A percentile compares a stretch with the other conserved stretches of the same genome.
These are phyloP conservation scores for Leccinum broughii DNA, from an alignment of 768 basidiomycete species.

Conservation along the genomic window DNA sequence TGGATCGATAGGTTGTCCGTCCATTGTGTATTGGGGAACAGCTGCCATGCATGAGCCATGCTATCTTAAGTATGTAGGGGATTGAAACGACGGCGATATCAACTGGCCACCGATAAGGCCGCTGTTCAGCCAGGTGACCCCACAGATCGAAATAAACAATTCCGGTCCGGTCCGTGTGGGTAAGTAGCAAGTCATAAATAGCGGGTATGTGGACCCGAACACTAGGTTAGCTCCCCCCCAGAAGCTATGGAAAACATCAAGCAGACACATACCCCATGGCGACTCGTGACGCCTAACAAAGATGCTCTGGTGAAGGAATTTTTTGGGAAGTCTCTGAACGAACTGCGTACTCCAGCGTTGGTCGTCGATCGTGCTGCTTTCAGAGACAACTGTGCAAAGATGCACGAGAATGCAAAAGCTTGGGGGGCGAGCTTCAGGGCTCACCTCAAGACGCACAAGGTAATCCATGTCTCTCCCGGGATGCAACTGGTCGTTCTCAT, in stretches of 20 bases:
- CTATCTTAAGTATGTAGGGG: conserved; percentile 15
- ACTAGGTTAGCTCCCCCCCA: background rate
- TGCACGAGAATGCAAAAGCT: conserved; percentile 64
- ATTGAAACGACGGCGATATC: background rate
- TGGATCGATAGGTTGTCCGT: conserved; percentile 57
- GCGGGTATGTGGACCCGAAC: background rate
- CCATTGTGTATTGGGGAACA: conserved; percentile 17
- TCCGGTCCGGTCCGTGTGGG: conserved; percentile 8
- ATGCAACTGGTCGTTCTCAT: conserved; percentile 6
- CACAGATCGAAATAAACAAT: conserved; percentile 3
- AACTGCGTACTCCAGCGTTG: conserved; percentile 73
- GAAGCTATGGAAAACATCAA: conserved; percentile 25
- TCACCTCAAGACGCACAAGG: conserved; percentile 87
- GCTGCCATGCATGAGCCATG: background rate
- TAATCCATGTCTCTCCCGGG: conserved; percentile 24
- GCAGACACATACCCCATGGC: conserved; percentile 50
- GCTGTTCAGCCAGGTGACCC: background rate
- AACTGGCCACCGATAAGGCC: background rate
- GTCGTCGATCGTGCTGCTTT: conserved; percentile 76
- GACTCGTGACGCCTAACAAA: conserved; percentile 46
- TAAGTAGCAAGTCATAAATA: conserved; percentile 6
- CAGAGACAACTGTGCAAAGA: conserved; percentile 67
- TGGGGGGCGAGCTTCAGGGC: conserved; percentile 77
- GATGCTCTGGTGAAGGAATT: conserved; percentile 53
- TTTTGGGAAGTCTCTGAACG: conserved; percentile 53